Percentiles rank a stretch among this genome's conserved stretches.
Evolutionary conservation across 345 rosid species (phyloP).

Genomic region (Syzygium oleosum): DNA sequence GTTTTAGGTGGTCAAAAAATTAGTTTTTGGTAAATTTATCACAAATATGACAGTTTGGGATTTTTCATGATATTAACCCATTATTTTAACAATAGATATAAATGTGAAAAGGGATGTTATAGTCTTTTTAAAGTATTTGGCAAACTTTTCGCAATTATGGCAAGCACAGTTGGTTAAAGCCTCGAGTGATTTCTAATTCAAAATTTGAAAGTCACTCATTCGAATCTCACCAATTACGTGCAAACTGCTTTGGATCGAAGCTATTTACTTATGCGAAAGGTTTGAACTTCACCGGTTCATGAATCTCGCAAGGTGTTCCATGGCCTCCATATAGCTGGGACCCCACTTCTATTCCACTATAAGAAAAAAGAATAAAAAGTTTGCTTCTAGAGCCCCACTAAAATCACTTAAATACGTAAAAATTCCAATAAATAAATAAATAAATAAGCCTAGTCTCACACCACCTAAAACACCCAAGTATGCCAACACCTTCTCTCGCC

Average conservation of each 20-base stretch:
- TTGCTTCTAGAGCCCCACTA: background rate
- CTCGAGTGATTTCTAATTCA: background rate
- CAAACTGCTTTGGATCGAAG: background rate
- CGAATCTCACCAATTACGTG: fast-evolving
- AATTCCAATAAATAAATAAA: background rate
- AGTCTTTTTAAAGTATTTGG: background rate
- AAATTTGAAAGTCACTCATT: background rate
- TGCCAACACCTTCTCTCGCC: background rate
- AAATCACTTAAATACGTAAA: background rate
- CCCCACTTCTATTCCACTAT: background rate
- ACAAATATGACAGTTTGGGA: too few species aligned
- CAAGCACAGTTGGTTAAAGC: background rate
- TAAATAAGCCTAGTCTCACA: background rate
- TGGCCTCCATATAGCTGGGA: background rate
- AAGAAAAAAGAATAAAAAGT: background rate
- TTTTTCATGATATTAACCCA: too few species aligned
- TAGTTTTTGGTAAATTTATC: too few species aligned
- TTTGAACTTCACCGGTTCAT: background rate
- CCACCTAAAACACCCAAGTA: background rate
- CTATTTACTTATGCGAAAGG: background rate
- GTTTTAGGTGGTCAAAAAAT: too few species aligned
- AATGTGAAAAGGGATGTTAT: background rate
- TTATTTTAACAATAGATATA: too few species aligned
- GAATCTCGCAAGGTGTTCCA: background rate
- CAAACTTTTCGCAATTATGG: background rate